phyloP scores from a whole-genome alignment of 768 basidiomycete species.

The Lactarius psammicola region DNA sequence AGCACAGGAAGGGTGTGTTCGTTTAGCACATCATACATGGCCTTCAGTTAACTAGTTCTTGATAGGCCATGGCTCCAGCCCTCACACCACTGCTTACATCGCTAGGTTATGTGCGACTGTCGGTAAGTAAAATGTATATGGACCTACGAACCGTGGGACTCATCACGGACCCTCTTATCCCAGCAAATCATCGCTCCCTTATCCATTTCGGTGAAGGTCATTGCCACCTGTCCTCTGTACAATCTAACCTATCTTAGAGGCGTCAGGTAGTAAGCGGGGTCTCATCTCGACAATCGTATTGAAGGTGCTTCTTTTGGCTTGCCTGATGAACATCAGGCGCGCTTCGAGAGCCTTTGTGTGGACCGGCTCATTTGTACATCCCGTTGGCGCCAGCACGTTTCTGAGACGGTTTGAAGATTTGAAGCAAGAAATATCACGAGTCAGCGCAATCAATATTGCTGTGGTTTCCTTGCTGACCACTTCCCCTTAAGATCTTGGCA shows the following conservation, averaged over 20 bases:
- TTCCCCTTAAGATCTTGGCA: conserved; percentile 4
- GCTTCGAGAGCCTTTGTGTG: conserved; percentile 14
- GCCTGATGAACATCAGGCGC: neutral
- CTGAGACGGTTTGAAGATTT: conserved; percentile 9
- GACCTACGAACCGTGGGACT: neutral
- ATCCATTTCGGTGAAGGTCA: neutral
- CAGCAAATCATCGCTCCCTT: neutral
- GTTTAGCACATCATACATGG: neutral
- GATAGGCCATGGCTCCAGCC: neutral
- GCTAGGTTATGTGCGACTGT: neutral
- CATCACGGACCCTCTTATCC: neutral
- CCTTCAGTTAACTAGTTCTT: neutral
- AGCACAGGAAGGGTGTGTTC: neutral
- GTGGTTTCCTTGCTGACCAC: neutral
- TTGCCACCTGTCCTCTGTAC: neutral
- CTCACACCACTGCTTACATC: neutral
- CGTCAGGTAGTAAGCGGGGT: neutral
- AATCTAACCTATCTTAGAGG: neutral
- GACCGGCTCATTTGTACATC: conserved; percentile 5
- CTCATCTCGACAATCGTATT: neutral
- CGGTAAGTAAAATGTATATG: neutral
- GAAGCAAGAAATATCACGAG: neutral
- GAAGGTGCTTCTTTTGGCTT: neutral
- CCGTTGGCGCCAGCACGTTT: conserved; percentile 15
- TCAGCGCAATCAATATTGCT: neutral